phyloP scores from a whole-genome alignment of 1,284 basidiomycete species.

The Moesziomyces parantarcticus region DNA sequence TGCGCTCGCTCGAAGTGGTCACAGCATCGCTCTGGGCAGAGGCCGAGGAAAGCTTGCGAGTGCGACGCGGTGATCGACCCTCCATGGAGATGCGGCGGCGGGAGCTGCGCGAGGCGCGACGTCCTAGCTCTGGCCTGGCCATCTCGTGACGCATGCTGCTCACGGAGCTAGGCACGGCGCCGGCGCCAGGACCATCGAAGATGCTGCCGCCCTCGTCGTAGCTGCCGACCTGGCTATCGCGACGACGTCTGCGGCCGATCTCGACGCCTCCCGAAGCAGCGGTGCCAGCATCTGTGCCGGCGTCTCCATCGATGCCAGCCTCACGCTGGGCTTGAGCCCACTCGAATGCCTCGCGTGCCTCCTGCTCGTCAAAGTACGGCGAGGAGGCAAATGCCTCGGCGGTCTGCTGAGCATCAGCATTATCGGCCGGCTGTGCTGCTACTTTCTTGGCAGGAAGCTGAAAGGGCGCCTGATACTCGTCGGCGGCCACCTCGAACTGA shows the following conservation, averaged over 20 bases:
- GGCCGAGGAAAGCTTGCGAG: slow-evolving; percentile 38
- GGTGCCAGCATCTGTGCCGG: background rate
- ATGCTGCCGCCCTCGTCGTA: slow-evolving; percentile 63
- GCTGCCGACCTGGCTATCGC: slow-evolving; percentile 65
- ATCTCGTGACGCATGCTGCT: slow-evolving; percentile 55
- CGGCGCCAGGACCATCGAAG: slow-evolving; percentile 65
- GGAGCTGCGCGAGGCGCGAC: slow-evolving; percentile 50
- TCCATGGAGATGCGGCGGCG: slow-evolving; percentile 60
- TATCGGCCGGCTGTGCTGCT: background rate
- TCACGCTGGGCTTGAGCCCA: slow-evolving; percentile 47
- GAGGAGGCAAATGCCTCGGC: slow-evolving; percentile 36
- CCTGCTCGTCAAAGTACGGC: slow-evolving; percentile 65
- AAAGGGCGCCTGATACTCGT: slow-evolving; percentile 65
- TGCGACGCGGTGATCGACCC: slow-evolving; percentile 42
- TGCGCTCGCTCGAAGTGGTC: slow-evolving; percentile 38
- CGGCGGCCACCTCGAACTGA: slow-evolving; percentile 55
- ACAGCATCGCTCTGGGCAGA: slow-evolving; percentile 46
- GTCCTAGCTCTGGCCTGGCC: slow-evolving; percentile 52
- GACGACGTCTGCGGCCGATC: slow-evolving; percentile 39
- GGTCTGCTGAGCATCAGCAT: background rate
- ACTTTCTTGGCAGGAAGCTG: slow-evolving; percentile 32
- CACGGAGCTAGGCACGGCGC: slow-evolving; percentile 63
- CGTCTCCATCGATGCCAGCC: slow-evolving; percentile 8
- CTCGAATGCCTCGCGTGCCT: slow-evolving; percentile 56
- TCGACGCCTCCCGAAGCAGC: slow-evolving; percentile 9